Conservation (phyloP, 345 rosid species). For the Brassica cretica region DNA sequence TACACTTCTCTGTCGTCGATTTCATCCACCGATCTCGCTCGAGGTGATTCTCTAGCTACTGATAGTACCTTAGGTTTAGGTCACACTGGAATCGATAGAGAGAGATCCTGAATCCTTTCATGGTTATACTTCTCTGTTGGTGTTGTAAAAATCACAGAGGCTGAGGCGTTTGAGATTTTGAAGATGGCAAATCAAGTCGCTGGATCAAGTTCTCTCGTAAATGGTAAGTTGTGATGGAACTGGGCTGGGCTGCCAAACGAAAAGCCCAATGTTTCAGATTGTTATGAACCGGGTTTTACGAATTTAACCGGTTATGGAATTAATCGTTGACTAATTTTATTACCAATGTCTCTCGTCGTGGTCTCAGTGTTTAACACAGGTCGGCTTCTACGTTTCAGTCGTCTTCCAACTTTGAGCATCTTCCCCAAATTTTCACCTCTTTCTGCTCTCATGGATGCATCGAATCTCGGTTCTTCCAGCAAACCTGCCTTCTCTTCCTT, state of each 20-base stretch:
- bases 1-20: conserved; percentile 43
- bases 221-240: too few relatives aligned
- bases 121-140: too few relatives aligned
- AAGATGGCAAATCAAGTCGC: too few relatives aligned
- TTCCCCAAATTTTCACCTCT: neutral
- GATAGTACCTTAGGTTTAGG: too few relatives aligned
- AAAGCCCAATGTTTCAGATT: too few relatives aligned
- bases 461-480: conserved; percentile 8
- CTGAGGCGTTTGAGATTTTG: too few relatives aligned
- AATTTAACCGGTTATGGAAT: conserved; percentile 12
- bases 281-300: neutral
- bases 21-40: conserved; percentile 19
- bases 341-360: neutral
- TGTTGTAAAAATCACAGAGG: too few relatives aligned
- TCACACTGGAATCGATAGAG: too few relatives aligned
- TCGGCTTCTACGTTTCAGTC: conserved; percentile 17
- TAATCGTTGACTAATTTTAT: neutral
- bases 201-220: too few relatives aligned
- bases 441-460: conserved; percentile 29
- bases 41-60: too few relatives aligned
- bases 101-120: too few relatives aligned
- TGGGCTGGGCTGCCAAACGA: too few relatives aligned
- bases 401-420: conserved; percentile 14
- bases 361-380: conserved; percentile 9
- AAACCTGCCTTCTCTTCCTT: conserved; percentile 41